Base-by-base conservation (phyloP, 179 eudicot species). In the Vitellaria paradoxa region DNA sequence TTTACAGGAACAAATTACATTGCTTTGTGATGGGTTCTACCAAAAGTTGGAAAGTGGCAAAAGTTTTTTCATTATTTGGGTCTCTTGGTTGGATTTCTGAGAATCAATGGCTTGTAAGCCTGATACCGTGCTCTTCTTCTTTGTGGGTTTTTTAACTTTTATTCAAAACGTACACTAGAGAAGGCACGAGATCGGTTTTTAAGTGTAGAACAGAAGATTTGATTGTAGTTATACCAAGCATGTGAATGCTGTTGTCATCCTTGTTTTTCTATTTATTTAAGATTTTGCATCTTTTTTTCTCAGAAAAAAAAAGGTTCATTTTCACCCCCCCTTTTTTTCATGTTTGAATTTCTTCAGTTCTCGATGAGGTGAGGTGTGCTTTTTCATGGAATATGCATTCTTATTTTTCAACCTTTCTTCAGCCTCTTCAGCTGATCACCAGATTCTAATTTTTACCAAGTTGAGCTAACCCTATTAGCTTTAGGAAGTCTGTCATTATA, bases 11-110 rank as follows among this genome's bases (percentile, higher is more conserved):
- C 12, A 14, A 47, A 11, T 66, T 17, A 66, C 37, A n/a, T 50
- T 30, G 73, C 40, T 9, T 20, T 70, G 40, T 23, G 17, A 13
- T 50, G 42, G 24, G 30, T 10, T 68, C 37, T 47, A 42, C 23
- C 42, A 15, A 70, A 52, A 70, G 2, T 49, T 46, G 55, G 9
- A 46, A 46, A 45, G 30, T 20, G 30, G 72, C 55, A 68, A 50
- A 46, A 18, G 72, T 66, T 68, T 68, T 26, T 68, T 68, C 55
- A n/a, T 46, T 53, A 42, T 21, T 46, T 68, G 46, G 52, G 30
- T 49, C 55, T 40, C 70, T 37, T 66, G 15, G 9, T 14, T 40
- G n/a, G 49, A 14, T 66, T 66, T 42, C 9, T 20, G 47, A 21
- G 20, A n/a, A n/a, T n/a, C 15, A 4, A 7, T 30, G 45, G 23